Evolutionary conservation across 495 filamentous ascomycete species (phyloP), one percentile per base, ranked within the genome.

Genomic region (Penicillium maclennaniae): DNA sequence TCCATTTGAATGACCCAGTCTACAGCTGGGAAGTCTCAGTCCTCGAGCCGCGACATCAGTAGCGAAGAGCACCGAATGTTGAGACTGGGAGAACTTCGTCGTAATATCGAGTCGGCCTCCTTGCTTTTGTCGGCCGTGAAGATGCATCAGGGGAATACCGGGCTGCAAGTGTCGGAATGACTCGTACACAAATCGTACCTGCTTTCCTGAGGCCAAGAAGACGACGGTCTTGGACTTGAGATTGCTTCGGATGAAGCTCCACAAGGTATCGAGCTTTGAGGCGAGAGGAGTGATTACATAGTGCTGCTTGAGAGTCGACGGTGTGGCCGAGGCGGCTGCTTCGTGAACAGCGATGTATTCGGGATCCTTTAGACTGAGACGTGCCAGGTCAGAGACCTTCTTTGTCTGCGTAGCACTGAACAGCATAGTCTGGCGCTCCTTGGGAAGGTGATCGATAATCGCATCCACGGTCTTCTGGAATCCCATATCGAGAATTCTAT

Each of bases 371-470:
- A 99, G 72, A 66, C 88, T 91, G 49, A 99, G 66, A 28, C 93
- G 80, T 17, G 92, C 93, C 47, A 99, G 73, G 69, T 99, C 95
- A 0, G 87, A 89, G 1, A 99, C 87, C 62, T 88, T 89, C 61
- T 89, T 95, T 26, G 92, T 96, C 69, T 99, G 93, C 1, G 93
- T 99, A 2, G 93, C 93, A 67, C 87, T 92, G 75, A 97, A 99
- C 0, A 99, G 79, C 57, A 99, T 75, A 0, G 93, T 97, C 72
- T 99, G 93, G 50, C 95, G 80, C 37, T 83, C 75, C 59, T 85
- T 86, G 2, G 93, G 93, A 1, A 99, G 79, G 69, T 97, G 92
- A 47, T 93, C 90, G 28, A 99, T 70, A 38, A 99, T 92, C 4
- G 93, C 93, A 69, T 99, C 93, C 14, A 99, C 83, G 0, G 89